A percentile compares a stretch with the other conserved stretches of the same genome.
Conservation (phyloP, 2,329 filamentous ascomycete species). For the Monilinia fructicola region DNA sequence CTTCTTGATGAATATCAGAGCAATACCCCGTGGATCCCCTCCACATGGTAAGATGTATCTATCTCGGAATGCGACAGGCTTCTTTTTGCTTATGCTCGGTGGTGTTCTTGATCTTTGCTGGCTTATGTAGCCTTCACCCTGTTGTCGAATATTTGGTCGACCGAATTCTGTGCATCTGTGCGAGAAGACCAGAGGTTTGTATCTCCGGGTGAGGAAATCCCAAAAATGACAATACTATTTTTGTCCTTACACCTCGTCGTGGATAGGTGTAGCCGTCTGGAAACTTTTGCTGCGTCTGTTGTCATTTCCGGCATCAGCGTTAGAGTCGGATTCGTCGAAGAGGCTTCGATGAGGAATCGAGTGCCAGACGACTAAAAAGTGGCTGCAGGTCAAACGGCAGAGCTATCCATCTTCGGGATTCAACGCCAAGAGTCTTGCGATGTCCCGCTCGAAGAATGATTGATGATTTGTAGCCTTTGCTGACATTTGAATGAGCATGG, state of each 20-base stretch:
- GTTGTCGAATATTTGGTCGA: slow-evolving; percentile 6
- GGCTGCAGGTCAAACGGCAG: slow-evolving; percentile 21
- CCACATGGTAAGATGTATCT: background rate
- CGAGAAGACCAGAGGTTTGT: slow-evolving; percentile 13
- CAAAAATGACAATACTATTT: slow-evolving; percentile 13
- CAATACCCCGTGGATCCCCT: background rate
- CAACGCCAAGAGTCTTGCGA: background rate
- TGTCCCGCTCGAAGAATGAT: background rate
- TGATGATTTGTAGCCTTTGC: background rate
- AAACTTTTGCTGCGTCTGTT: background rate
- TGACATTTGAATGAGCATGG: slow-evolving; percentile 8
- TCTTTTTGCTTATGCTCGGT: background rate
- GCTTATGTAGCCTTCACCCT: background rate
- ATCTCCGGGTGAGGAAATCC: slow-evolving; percentile 5
- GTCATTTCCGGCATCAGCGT: background rate
- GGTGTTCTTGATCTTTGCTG: background rate
- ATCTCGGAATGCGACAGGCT: background rate
- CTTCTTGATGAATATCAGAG: slow-evolving; percentile 1
- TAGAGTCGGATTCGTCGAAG: slow-evolving; percentile 54
- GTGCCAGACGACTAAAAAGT: slow-evolving; percentile 43
- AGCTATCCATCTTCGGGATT: slow-evolving; percentile 23
- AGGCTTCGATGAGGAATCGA: slow-evolving; percentile 60
- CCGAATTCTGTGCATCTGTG: slow-evolving; percentile 11
- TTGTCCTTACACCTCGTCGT: slow-evolving; percentile 1
- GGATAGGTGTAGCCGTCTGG: slow-evolving; percentile 6